A percentile compares a stretch with the other conserved stretches of the same genome.
These are phyloP conservation scores for Fusarium domesticum DNA, from an alignment of 2,329 filamentous ascomycete species.

Conservation along the genomic window DNA sequence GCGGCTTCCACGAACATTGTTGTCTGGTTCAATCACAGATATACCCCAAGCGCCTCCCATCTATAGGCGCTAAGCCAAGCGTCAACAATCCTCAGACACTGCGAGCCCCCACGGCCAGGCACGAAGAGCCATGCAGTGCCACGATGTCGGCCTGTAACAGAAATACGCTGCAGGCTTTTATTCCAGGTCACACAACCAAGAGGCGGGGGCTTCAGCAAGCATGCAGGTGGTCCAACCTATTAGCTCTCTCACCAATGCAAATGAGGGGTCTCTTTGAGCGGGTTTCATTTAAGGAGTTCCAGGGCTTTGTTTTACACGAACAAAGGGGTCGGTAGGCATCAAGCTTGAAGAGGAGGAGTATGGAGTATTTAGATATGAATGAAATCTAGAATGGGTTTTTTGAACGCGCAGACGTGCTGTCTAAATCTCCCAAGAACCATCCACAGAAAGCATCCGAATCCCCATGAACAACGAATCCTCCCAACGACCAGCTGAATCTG, in stretches of 20 bases:
- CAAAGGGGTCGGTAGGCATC: conserved; percentile 2
- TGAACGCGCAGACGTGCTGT: conserved; percentile 33
- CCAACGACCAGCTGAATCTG: conserved; percentile 22
- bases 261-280: background rate
- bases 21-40: too few species aligned
- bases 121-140: background rate
- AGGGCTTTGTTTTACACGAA: background rate
- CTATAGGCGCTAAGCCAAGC: background rate
- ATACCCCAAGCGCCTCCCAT: too few species aligned
- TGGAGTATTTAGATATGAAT: conserved; percentile 26
- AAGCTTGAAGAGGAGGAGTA: conserved; percentile 17
- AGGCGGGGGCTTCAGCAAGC: too few species aligned
- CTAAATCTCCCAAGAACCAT: conserved; percentile 29
- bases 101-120: too few species aligned
- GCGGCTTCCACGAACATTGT: too few species aligned
- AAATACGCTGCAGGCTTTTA: background rate
- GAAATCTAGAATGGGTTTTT: conserved; percentile 34
- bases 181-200: background rate
- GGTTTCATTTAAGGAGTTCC: background rate
- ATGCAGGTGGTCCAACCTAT: too few species aligned
- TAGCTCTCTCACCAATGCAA: background rate
- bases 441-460: conserved; percentile 24
- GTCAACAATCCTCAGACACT: background rate
- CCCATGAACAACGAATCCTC: conserved; percentile 25
- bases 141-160: background rate